Evolutionary conservation across 2,329 filamentous ascomycete genomes (phyloP).

Genomic region (Neopestalotiopsis clavispora): DNA sequence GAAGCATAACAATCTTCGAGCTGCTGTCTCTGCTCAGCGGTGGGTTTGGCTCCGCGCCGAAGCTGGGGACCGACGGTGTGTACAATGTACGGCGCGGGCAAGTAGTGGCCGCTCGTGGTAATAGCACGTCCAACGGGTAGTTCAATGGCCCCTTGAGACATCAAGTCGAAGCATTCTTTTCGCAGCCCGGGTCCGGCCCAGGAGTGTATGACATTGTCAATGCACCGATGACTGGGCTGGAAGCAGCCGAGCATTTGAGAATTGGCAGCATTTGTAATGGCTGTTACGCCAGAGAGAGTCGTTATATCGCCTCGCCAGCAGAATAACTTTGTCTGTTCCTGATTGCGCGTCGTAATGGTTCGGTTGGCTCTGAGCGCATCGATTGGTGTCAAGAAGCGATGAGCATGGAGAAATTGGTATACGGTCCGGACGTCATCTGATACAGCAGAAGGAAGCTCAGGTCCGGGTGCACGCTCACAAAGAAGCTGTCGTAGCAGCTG

Average conservation of each 20-base stretch:
- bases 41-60: slow-evolving; percentile 26
- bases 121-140: slow-evolving; percentile 32
- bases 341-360: neutral
- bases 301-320: slow-evolving; percentile 42
- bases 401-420: neutral
- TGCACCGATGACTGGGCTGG: slow-evolving; percentile 37
- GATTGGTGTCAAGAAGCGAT: neutral
- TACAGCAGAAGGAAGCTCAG: neutral
- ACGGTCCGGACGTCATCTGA: neutral
- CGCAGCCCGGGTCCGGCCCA: slow-evolving; percentile 37
- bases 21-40: slow-evolving; percentile 23
- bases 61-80: slow-evolving; percentile 41
- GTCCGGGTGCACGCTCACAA: neutral
- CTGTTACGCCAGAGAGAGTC: slow-evolving; percentile 33
- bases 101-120: slow-evolving; percentile 26
- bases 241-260: slow-evolving; percentile 40
- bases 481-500: slow-evolving; percentile 12
- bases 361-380: neutral
- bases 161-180: slow-evolving; percentile 33
- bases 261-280: slow-evolving; percentile 42
- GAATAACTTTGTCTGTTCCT: slow-evolving; percentile 20
- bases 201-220: slow-evolving; percentile 41
- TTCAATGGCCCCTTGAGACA: slow-evolving; percentile 27
- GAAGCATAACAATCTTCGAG: slow-evolving; percentile 36
- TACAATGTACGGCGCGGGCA: slow-evolving; percentile 35